Conservation (phyloP, 345 rosid species). For the Laguncularia racemosa region DNA sequence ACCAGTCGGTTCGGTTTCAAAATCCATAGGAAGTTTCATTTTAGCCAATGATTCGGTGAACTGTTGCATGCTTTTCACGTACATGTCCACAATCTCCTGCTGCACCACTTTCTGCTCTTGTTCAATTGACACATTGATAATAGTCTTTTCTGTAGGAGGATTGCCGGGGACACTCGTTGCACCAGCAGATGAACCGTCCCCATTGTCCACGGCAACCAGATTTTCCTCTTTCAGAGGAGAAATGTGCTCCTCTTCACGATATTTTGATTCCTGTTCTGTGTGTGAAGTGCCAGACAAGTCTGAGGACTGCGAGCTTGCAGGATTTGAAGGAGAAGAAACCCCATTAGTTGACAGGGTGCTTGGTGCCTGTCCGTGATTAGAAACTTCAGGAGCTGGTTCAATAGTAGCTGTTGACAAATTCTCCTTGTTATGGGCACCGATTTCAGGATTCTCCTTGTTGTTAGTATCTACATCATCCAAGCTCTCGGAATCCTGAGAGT, state of each 20-base stretch:
- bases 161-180: conserved; percentile 15
- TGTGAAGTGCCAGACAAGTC: conserved; percentile 21
- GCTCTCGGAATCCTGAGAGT: conserved; percentile 63
- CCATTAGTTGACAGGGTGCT: conserved; percentile 74
- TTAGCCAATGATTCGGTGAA: conserved; percentile 98
- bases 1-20: conserved; percentile 57
- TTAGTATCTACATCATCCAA: conserved; percentile 50
- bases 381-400: conserved; percentile 34
- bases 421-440: conserved; percentile 33
- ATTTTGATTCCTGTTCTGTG: conserved; percentile 25
- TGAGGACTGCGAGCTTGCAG: conserved; percentile 54
- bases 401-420: conserved; percentile 34
- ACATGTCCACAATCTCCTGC: conserved; percentile 97
- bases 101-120: conserved; percentile 75
- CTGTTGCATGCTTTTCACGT: conserved; percentile 99
- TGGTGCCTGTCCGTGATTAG: conserved; percentile 65
- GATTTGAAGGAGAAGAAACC: conserved; percentile 60
- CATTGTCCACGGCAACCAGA: conserved; percentile 27
- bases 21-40: conserved; percentile 96
- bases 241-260: conserved; percentile 34
- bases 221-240: conserved; percentile 36
- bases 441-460: conserved; percentile 38
- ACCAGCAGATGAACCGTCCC: conserved; percentile 44
- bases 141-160: conserved; percentile 30
- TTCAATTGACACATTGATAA: conserved; percentile 44